Evolutionary conservation across 1,139 yeast genomes (phyloP).

Genomic region (Meyerozyma smithsonii): DNA sequence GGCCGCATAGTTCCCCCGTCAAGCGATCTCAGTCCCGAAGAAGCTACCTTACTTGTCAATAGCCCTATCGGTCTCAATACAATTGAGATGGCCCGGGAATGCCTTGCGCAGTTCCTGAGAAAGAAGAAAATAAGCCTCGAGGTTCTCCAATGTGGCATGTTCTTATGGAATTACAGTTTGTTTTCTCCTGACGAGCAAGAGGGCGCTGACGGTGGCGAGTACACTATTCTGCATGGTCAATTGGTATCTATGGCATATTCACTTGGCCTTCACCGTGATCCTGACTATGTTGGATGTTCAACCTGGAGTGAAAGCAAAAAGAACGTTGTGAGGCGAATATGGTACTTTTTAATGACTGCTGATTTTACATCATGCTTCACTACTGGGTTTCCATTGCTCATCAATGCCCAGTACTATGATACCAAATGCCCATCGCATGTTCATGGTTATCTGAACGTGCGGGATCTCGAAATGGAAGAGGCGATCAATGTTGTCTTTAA

Average conservation of each 20-base stretch:
- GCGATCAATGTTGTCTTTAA: conserved; percentile 1
- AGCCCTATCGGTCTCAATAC: not conserved
- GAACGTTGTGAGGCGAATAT: not conserved
- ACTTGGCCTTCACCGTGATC: conserved; percentile 4
- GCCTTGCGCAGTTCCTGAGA: conserved; percentile 2
- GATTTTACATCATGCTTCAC: conserved; percentile 3
- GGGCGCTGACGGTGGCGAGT: conserved; percentile 5
- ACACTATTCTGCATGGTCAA: not conserved
- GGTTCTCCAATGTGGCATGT: conserved; percentile 3
- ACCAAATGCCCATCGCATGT: conserved; percentile 3
- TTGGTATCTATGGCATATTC: conserved; percentile 3
- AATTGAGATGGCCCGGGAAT: conserved; percentile 2
- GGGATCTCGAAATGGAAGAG: conserved; percentile 3
- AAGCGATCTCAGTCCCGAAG: not conserved
- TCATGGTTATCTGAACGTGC: conserved; percentile 1
- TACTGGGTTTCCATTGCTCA: conserved; percentile 1
- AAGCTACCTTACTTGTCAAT: not conserved
- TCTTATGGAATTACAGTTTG: conserved; percentile 3
- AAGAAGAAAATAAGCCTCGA: conserved; percentile 2
- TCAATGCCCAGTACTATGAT: conserved; percentile 3
- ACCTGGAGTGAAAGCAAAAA: not conserved
- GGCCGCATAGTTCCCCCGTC: not conserved
- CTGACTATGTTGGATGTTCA: not conserved
- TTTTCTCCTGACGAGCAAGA: conserved; percentile 5
- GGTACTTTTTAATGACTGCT: not conserved